These are phyloP conservation scores for Aegilops speltoides DNA, from an alignment of 176 grass and related monocot species.

Conservation along the genomic window DNA sequence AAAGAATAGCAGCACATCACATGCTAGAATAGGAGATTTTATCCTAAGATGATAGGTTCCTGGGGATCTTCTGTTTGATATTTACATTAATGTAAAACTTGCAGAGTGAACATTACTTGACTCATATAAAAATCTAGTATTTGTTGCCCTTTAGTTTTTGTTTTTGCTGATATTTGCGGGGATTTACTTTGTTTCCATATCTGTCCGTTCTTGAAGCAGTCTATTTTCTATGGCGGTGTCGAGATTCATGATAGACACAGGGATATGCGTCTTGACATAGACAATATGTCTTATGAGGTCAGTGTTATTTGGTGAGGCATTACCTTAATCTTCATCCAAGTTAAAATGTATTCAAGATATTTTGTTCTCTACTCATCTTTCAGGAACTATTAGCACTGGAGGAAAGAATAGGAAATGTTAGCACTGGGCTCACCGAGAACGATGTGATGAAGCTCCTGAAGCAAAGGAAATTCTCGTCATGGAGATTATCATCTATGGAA, in stretches of 20 bases:
- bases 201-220: slow-evolving; percentile 42
- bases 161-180: not conserved
- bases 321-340: not conserved
- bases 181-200: slow-evolving; percentile 17
- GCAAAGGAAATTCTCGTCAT: slow-evolving; percentile 55
- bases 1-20: not conserved
- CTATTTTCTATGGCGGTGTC: slow-evolving; percentile 48
- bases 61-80: not conserved
- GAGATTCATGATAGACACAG: slow-evolving; percentile 68
- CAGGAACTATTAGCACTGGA: slow-evolving; percentile 68
- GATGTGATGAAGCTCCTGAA: slow-evolving; percentile 47
- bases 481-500: slow-evolving; percentile 42
- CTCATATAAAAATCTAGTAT: not conserved
- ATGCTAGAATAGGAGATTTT: not conserved
- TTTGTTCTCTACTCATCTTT: slow-evolving; percentile 6
- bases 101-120: slow-evolving; percentile 6
- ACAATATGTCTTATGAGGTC: slow-evolving; percentile 91
- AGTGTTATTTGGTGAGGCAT: not conserved
- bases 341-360: slow-evolving; percentile 20
- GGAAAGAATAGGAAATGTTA: slow-evolving; percentile 85
- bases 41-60: not conserved
- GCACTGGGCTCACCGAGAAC: slow-evolving; percentile 56
- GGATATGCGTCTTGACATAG: slow-evolving; percentile 76
- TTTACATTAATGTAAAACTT: not conserved
- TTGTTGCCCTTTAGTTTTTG: not conserved